These are phyloP conservation scores for Linnemannia exigua DNA, from an alignment of 192 early-diverging fungal species.

Conservation along the genomic window DNA sequence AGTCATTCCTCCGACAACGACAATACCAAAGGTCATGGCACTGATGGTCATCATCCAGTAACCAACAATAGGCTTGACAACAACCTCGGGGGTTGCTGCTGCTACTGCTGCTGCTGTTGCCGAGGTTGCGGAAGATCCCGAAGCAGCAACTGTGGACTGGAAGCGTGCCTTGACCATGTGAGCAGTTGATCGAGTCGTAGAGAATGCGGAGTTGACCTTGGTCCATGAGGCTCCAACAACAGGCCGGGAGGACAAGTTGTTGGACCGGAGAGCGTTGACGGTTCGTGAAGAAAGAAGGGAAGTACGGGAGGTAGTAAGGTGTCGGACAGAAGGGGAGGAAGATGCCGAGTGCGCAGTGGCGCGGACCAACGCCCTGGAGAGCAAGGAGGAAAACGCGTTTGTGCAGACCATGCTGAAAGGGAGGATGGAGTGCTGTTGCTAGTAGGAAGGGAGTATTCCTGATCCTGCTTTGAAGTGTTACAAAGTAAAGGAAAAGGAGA, in stretches of 20 bases:
- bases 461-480: not conserved
- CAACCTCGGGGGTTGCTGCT: slow-evolving; percentile 16
- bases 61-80: slow-evolving; percentile 78
- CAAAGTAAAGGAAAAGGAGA: not conserved
- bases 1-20: slow-evolving; percentile 95
- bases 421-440: not conserved
- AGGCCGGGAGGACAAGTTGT: not conserved
- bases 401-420: slow-evolving; percentile 52
- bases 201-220: slow-evolving; percentile 5
- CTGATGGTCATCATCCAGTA: slow-evolving; percentile 94
- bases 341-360: slow-evolving; percentile 30
- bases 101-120: slow-evolving; percentile 4
- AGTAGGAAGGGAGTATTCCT: not conserved
- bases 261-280: slow-evolving; percentile 3
- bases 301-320: too few species aligned
- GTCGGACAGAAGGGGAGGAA: slow-evolving; percentile 6
- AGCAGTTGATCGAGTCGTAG: slow-evolving; percentile 7
- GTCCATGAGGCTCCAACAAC: not conserved
- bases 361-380: slow-evolving; percentile 41
- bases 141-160: slow-evolving; percentile 37
- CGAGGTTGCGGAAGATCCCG: slow-evolving; percentile 17
- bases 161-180: slow-evolving; percentile 48
- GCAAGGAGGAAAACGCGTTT: slow-evolving; percentile 42
- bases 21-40: slow-evolving; percentile 92
- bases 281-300: slow-evolving; percentile 10